phyloP scores from a whole-genome alignment of 257 asterid genomes.

The Ligustrum vulgare region DNA sequence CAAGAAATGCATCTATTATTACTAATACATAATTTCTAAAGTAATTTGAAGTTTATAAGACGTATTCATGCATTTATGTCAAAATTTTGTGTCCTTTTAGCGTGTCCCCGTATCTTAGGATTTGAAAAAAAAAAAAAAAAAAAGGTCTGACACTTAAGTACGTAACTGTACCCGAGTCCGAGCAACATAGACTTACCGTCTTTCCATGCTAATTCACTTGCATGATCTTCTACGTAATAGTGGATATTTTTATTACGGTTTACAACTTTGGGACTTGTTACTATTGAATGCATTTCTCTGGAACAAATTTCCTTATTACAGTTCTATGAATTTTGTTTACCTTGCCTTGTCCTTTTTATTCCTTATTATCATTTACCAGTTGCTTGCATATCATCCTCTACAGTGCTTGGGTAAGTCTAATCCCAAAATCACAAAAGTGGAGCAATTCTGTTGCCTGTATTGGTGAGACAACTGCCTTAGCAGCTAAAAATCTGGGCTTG shows the following conservation, averaged over 20 bases:
- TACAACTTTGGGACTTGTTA: not conserved
- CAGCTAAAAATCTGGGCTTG: constrained; percentile 66
- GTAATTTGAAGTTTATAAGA: no score
- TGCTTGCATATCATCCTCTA: constrained; percentile 17
- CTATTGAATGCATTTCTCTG: not conserved
- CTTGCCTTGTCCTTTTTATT: not conserved
- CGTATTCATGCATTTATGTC: no score
- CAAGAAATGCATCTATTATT: no score
- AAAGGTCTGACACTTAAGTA: no score
- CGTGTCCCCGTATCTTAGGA: no score
- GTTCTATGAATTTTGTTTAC: not conserved
- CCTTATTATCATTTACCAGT: constrained; percentile 2
- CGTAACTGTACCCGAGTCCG: no score
- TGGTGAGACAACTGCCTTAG: constrained; percentile 83
- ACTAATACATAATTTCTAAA: no score
- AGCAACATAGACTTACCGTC: no score
- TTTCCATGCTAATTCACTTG: constrained; percentile 1
- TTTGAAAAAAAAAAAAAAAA: no score
- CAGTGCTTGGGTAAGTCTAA: constrained; percentile 73
- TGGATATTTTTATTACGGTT: not conserved
- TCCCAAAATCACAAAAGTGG: constrained; percentile 52
- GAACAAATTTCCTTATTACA: not conserved
- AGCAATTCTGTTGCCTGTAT: constrained; percentile 73
- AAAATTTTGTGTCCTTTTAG: no score
- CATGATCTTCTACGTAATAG: constrained; percentile 2